A percentile compares a stretch with the other conserved stretches of the same genome.
These are phyloP conservation scores for Aspergillus fructus DNA, from an alignment of 2,329 filamentous ascomycete species.

Conservation along the genomic window DNA sequence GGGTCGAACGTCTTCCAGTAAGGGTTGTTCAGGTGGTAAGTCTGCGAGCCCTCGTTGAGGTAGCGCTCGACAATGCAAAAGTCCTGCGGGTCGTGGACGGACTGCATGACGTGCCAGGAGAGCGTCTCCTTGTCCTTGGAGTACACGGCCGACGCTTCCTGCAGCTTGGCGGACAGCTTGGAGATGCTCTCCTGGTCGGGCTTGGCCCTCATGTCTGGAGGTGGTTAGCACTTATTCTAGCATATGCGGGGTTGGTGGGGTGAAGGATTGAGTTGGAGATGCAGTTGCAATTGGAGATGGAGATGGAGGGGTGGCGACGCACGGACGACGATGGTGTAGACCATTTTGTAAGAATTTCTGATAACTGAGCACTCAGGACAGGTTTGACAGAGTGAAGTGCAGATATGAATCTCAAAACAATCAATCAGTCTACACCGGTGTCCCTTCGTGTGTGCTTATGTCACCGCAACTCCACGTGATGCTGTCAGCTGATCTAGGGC, in stretches of 20 bases:
- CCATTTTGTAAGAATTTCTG: not conserved
- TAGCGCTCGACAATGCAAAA: slow-evolving; percentile 78
- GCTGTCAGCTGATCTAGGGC: no score
- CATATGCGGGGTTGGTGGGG: not conserved
- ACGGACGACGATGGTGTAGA: slow-evolving; percentile 17
- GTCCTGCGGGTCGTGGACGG: slow-evolving; percentile 63
- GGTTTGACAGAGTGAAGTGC: no score
- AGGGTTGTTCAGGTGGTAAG: slow-evolving; percentile 66
- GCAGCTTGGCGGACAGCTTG: slow-evolving; percentile 69
- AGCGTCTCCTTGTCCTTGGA: slow-evolving; percentile 69
- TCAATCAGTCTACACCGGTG: no score
- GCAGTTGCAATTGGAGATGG: not conserved
- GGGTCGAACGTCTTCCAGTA: slow-evolving; percentile 77
- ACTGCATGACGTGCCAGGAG: slow-evolving; percentile 77
- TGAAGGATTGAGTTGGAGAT: not conserved
- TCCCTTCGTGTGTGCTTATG: no score
- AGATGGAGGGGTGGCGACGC: not conserved
- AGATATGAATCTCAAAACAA: no score
- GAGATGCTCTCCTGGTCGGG: slow-evolving; percentile 27
- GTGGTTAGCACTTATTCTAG: not conserved
- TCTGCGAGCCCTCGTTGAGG: slow-evolving; percentile 59
- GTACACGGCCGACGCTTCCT: slow-evolving; percentile 73
- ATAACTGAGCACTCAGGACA: no score
- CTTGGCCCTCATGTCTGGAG: slow-evolving; percentile 14
- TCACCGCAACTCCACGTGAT: no score